Base-by-base conservation (phyloP, 1,284 basidiomycete species). In the Malassezia equina region DNA sequence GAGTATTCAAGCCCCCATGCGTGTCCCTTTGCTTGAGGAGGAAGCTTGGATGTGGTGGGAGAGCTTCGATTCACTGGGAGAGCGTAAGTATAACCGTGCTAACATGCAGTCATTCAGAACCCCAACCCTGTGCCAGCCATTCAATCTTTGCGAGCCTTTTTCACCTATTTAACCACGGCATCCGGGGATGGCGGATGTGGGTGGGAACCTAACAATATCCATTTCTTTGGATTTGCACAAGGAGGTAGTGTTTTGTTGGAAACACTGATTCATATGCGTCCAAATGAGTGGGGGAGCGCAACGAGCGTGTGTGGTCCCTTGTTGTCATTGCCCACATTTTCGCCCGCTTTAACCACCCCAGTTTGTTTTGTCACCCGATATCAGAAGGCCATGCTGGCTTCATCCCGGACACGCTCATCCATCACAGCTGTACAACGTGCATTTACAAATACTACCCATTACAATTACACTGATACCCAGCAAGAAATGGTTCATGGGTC, bases 211-310 rank as follows among this genome's bases (percentile, higher is more conserved):
- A 62, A 80, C 5, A 78, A 80, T 17, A 84, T 94, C 19, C 89
- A 94, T 71, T 67, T 91, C 12, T 88, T 93, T 63, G 90, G 90
- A 4, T 94, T 89, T 65, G 88, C 81, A 0, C 90, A 94, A 74
- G 90, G 90, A 0, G 90, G 88, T 0, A 86, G 80, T 25, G 81
- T 88, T 31, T 86, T 82, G 2, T 80, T 81, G 1, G 88, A 94
- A 73, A 78, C 83, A 13, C 63, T 86, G 45, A 65, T 75, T 19
- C 31, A 74, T 81, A 80, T 80, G 78, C 77, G 50, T 47, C 40
- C 69, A 23, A 33, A 29, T 19, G 79, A 62, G 67, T 78, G 58
- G 15, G 65, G 54, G 2, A 65, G 62, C 44, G 40, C 64, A 1
- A 60, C 63, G 9, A 58, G 55, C 4, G 46, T 67, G 7, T 55